phyloP scores from a whole-genome alignment of 2,329 filamentous ascomycete genomes.

The Fusarium poae region DNA sequence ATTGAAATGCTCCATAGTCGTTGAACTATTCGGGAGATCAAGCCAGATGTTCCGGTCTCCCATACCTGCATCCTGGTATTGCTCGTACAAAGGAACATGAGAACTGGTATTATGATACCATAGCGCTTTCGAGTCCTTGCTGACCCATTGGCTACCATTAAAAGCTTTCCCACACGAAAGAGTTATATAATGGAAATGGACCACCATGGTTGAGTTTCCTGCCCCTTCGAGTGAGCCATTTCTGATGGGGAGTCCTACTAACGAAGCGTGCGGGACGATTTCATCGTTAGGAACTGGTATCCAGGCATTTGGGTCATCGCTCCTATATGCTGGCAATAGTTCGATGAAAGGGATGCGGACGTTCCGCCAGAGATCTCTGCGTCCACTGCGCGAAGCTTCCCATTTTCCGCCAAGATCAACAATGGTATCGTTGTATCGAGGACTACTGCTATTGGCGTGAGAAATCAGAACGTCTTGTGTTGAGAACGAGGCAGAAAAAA shows the following conservation, averaged over 20 bases:
- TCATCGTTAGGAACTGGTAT: background rate
- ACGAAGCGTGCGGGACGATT: conserved; percentile 4
- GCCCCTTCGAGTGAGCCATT: background rate
- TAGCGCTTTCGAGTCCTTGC: background rate
- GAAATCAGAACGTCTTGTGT: background rate
- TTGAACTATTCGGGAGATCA: background rate
- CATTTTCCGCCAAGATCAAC: background rate
- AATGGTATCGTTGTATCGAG: background rate
- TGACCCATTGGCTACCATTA: background rate
- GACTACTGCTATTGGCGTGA: background rate
- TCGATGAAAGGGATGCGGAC: background rate
- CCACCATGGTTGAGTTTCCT: conserved; percentile 13
- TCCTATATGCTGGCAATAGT: background rate
- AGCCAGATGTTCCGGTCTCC: background rate
- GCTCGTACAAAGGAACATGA: too few species aligned
- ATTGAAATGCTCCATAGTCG: too few species aligned
- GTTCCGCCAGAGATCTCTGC: background rate
- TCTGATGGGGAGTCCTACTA: background rate
- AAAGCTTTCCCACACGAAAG: background rate
- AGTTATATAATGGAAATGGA: conserved; percentile 4
- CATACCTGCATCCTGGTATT: too few species aligned
- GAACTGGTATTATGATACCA: background rate
- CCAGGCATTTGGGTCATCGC: background rate
- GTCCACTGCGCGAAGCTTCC: background rate
- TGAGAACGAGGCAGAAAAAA: background rate